Evolutionary conservation across 2,329 filamentous ascomycete genomes (phyloP), one percentile per base, ranked within the genome.

Genomic region (Triangularia verruculosa): DNA sequence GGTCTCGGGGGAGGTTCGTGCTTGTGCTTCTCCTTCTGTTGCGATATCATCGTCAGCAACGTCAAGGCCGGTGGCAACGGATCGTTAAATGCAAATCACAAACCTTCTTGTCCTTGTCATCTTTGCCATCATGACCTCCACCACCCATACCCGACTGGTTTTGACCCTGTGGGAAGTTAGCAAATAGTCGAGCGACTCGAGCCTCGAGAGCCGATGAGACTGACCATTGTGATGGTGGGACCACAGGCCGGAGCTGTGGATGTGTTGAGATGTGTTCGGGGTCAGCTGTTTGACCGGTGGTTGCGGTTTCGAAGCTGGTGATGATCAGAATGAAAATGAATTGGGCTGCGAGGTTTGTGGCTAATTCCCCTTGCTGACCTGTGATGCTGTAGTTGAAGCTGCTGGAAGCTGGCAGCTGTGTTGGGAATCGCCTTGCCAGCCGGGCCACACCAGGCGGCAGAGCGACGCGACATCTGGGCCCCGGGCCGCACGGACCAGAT

Each of bases 11-110:
- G 95, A 69, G 95, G 95, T 80, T 99, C 95, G 84, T 99, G 99
- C 90, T 97, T 98, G 76, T 95, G 95, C 89, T 99, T 99, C 68
- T 99, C 94, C 86, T 99, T 98, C 94, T 97, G 74, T 71, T 65
- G 39, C 25, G 54, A 64, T 2, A 60, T 39, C n/a, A 15, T 28
- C 52, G 61, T 70, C 27, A 70, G 70, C 59, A 47, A 57, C 47
- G 52, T 22, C 32, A 15, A n/a, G 27, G 27, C 17, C 25, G 51
- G 4, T 15, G 20, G 22, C 12, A 25, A 27, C 3, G 20, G 12
- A 12, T 54, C 1, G n/a, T n/a, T n/a, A n/a, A 25, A 15, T n/a
- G 51, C 15, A 55, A 28, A 62, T 77, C 61, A 27, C 57, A n/a
- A 80, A 91, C 94, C 87, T 98, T 98, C 86, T 98, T 97, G 74